These are phyloP conservation scores for Yarrowia bubula DNA, from an alignment of 805 yeast species.

Conservation along the genomic window DNA sequence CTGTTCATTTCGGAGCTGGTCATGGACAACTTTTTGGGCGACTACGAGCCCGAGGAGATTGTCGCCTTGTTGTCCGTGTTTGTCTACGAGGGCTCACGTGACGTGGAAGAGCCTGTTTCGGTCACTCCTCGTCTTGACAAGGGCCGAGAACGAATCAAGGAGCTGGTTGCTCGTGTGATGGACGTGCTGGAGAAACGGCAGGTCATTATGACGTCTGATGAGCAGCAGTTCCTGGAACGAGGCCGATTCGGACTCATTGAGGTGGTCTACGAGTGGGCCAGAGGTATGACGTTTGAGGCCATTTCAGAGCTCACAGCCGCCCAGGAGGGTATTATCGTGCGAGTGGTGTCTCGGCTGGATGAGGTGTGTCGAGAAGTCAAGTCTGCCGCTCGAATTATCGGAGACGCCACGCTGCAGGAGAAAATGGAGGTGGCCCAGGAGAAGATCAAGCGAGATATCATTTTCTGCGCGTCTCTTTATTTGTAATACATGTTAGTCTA, in stretches of 20 bases:
- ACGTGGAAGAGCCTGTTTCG: constrained; percentile 60
- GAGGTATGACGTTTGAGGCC: constrained; percentile 87
- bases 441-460: constrained; percentile 91
- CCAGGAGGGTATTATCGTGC: constrained; percentile 94
- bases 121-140: constrained; percentile 79
- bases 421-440: constrained; percentile 94
- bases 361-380: constrained; percentile 94
- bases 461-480: constrained; percentile 92
- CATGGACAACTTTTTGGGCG: constrained; percentile 86
- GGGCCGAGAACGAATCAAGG: constrained; percentile 58
- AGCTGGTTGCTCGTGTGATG: constrained; percentile 63
- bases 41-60: constrained; percentile 91
- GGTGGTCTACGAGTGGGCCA: constrained; percentile 97
- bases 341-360: constrained; percentile 91
- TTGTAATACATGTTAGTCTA: constrained; percentile 46
- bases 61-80: constrained; percentile 92
- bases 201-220: constrained; percentile 77
- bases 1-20: constrained; percentile 83
- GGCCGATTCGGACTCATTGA: constrained; percentile 87
- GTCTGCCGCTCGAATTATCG: constrained; percentile 90
- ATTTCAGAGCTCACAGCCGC: constrained; percentile 86
- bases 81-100: constrained; percentile 83
- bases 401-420: constrained; percentile 83
- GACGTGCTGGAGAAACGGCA: constrained; percentile 63
- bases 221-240: constrained; percentile 75